A percentile compares a stretch with the other conserved stretches of the same genome.
phyloP scores from a whole-genome alignment of 257 asterid genomes.

The Przewalskia tangutica region DNA sequence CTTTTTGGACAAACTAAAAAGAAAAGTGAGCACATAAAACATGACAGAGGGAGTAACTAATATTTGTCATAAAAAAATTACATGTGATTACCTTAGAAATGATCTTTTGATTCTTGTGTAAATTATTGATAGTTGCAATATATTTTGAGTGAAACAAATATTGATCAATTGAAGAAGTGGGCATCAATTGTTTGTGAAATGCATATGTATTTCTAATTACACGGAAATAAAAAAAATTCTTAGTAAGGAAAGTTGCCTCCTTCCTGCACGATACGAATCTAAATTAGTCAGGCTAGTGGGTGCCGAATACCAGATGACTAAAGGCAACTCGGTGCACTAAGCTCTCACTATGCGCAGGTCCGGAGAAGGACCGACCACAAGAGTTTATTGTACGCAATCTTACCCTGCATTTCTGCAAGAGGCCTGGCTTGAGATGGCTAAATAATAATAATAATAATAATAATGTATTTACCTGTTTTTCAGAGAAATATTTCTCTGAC shows the following conservation, averaged over 20 bases:
- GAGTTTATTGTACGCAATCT: too few relatives aligned
- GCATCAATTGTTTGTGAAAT: neutral
- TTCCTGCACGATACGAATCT: neutral
- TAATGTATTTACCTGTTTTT: neutral
- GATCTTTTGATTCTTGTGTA: too few relatives aligned
- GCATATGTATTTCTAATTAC: neutral
- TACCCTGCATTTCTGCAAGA: too few relatives aligned
- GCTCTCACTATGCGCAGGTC: too few relatives aligned
- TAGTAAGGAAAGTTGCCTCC: neutral
- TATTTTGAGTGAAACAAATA: neutral
- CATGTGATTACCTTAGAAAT: too few relatives aligned
- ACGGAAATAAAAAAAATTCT: neutral
- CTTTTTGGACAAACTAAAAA: neutral
- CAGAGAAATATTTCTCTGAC: neutral
- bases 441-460: neutral
- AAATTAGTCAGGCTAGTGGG: neutral
- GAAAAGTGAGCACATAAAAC: neutral
- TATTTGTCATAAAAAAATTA: too few relatives aligned
- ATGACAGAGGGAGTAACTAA: neutral
- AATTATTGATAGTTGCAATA: too few relatives aligned
- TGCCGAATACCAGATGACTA: neutral
- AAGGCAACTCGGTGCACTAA: too few relatives aligned
- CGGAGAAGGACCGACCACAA: too few relatives aligned
- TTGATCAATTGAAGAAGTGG: neutral
- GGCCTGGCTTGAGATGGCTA: too few relatives aligned